Base-by-base conservation (phyloP, 768 basidiomycete genomes). In the Panaeolus cyanescens region DNA sequence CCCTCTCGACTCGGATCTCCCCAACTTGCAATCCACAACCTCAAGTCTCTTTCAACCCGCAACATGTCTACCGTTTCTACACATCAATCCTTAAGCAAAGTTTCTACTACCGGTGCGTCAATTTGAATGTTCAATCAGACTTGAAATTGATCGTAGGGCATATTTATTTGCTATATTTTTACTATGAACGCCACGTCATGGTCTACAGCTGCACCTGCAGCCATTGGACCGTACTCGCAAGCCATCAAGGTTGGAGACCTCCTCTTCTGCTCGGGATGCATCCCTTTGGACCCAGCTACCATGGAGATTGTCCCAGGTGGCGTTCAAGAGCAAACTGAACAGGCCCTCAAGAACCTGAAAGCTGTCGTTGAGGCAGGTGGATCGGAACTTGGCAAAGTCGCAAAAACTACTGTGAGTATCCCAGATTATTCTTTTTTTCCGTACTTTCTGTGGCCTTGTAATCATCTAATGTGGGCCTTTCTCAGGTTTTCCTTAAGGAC, bases 231-330 rank as follows among this genome's bases (percentile, higher is more conserved):
- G 32, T 96, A 96, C 77, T 88, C 86, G 1, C 92, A 96, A 78
- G 96, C 88, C 4, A 85, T 96, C 77, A 91, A 90, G 70, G 83
- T 84, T 56, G 91, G 91, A 55, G 86, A 92, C 67, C 83, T 95
- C 61, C 85, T 98, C 65, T 99, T 96, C 77, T 82, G 88, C 45
- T 96, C 94, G 2, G 96, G 96, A 53, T 91, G 89, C 71, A 90
- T 99, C 68, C 90, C 93, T 2, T 79, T 97, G 59, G 85, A 91
- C 70, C 91, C 95, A 10, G 69, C 76, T 31, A 87, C 86, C 12
- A 87, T 85, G 75, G 78, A 88, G 68, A 77, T 96, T 67, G 90
- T 93, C 59, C 72, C 76, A 25, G 89, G 88, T 22, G 92, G 92
- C 13, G 82, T 96, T 50, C 89, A 90, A 67, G 88, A 79, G 54